phyloP scores from a whole-genome alignment of 169 alveolate species.

The Plasmodium gaboni region DNA sequence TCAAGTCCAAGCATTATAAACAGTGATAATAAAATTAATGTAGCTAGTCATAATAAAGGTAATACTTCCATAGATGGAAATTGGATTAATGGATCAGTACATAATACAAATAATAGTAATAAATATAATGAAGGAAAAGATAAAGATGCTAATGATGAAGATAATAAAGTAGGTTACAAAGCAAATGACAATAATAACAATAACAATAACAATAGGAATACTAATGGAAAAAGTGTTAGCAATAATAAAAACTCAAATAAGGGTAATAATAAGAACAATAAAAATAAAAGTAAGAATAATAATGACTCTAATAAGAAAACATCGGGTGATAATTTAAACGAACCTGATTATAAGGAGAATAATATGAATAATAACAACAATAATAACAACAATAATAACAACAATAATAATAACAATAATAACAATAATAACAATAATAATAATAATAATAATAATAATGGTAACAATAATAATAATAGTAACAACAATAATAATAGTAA shows the following conservation, averaged over 20 bases:
- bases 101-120: conserved; percentile 26
- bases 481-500: neutral
- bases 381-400: neutral
- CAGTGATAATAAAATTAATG: neutral
- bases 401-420: neutral
- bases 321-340: neutral
- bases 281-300: neutral
- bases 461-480: conserved; percentile 21
- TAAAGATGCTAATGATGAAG: neutral
- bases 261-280: conserved; percentile 6
- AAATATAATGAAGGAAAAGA: conserved; percentile 13
- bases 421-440: conserved; percentile 15
- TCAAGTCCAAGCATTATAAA: neutral
- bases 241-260: conserved; percentile 8
- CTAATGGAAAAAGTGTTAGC: neutral
- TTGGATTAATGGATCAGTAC: neutral
- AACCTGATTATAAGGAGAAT: neutral
- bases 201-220: conserved; percentile 9
- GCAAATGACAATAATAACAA: conserved; percentile 15
- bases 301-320: neutral
- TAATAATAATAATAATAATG: conserved; percentile 6
- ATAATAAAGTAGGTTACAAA: neutral
- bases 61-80: conserved; percentile 8
- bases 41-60: conserved; percentile 1
- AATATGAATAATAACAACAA: neutral